Evolutionary conservation across 2,329 filamentous ascomycete species (phyloP), one percentile per base, ranked within the genome.

Genomic region (Leptodontidium sp.): DNA sequence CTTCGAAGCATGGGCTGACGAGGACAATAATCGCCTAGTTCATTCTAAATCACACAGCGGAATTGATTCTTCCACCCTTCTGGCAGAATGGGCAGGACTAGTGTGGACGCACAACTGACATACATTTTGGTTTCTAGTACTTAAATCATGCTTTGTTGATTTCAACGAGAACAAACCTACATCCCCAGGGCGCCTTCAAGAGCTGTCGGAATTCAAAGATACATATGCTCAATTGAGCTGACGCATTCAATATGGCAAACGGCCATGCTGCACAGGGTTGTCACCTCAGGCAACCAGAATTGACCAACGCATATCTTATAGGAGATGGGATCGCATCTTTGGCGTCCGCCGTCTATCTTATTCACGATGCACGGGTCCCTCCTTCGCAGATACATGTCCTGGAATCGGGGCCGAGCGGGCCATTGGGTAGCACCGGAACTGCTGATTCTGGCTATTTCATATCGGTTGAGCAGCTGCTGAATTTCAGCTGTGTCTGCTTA

Each of bases 281-380:
- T 40, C 29, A 21, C 17, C n/a, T 17, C 14, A 64, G 68, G 35
- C 63, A 72, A 2, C 76, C 76, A 17, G 61, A 74, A 47, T 61
- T 68, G 17, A 75, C 73, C 4, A 73, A 77, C 52, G 76, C 71
- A 11, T 78, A 76, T 45, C 74, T 77, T 32, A 72, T 78, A n/a
- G 76, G 77, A 17, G 75, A 75, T 35, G 77, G 77, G 32, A 77
- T 78, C 67, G 77, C 75, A 5, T 77, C 77, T 32, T 74, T 78
- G 32, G 72, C 75, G 6, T 75, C 77, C 1, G 77, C 77, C 6
- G 74, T 75, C 17, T 74, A 77, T 43, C 74, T 78, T 26, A 71
- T 76, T 64, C 71, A 78, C 40, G 76, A 78, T 74, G 76, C 75
- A 8, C 70, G 75, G 26, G 74, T 78, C 6, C 75, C 76, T 5